Evolutionary conservation across 176 grass and related monocot species (phyloP), one percentile per base, ranked within the genome.

Genomic region (Lolium rigidum): DNA sequence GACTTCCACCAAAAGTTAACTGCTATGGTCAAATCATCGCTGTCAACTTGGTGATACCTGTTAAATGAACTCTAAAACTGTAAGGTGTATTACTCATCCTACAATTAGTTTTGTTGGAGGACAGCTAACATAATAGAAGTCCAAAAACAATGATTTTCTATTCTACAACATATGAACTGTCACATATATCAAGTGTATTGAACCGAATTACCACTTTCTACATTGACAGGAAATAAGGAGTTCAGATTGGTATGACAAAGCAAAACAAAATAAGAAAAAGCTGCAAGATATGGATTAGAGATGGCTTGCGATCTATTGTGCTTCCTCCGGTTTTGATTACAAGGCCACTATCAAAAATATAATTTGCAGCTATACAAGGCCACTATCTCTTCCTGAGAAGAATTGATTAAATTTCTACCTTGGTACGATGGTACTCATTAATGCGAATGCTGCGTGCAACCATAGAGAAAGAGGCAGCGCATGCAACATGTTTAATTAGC

Each of bases 41-140:
- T 98, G 74, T 95, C 91, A 60, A 98, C 93, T 91, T 98, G 96
- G 71, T 98, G 96, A 86, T 91, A 98, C 96, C 96, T 98, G 88
- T 88, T 87, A 85, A 86, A 88, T 68, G 48, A 80, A 87, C 38
- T 24, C 75, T 76, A 24, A 57, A 72, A 70, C 9, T 84, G 41
- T 80, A 59, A 87, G 47, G 1, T 17, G 28, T 56, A 69, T 54
- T 73, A 61, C 50, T 59, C 59, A 77, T 69, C 48, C 50, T 50
- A 61, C 16, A 37, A 9, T 78, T 81, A 24, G 17, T 4, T 86
- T 65, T 78, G 7, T 71, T 13, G 49, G 73, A 71, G 50, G 25
- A 87, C 7, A 85, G 18, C 55, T 56, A 21, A 8, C 57, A 67
- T 14, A 80, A 49, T 24, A 87, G 39, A 39, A 84, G 11, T 48